Evolutionary conservation across 2,329 filamentous ascomycete genomes (phyloP).

Genomic region (Byssochlamys sp.): DNA sequence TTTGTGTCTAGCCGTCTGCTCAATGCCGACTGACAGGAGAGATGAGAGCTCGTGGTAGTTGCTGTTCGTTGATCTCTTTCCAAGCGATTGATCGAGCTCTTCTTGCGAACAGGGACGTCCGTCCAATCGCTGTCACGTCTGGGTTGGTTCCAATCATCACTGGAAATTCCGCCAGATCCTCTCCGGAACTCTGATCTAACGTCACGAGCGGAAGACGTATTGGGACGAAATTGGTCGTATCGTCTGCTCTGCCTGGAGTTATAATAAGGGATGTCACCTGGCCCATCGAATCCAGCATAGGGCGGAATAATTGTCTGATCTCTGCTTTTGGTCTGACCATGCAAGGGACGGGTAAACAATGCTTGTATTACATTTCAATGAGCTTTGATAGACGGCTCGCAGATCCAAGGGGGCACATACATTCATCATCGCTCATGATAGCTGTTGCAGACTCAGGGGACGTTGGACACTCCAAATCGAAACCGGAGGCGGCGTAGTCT

Average conservation of each 20-base stretch:
- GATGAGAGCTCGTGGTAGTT: background rate
- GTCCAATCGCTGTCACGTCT: background rate
- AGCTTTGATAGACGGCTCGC: background rate
- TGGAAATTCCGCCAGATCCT: background rate
- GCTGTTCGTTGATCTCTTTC: background rate
- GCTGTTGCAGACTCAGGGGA: slow-evolving; percentile 1
- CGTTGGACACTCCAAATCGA: background rate
- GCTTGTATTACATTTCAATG: background rate
- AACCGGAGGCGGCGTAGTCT: background rate
- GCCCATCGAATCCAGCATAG: background rate
- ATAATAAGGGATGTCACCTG: background rate
- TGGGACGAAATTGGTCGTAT: background rate
- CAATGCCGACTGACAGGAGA: background rate
- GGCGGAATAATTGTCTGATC: background rate
- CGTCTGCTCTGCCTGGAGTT: background rate
- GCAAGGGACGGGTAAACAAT: background rate
- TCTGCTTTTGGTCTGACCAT: background rate
- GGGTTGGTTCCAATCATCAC: background rate
- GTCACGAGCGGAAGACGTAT: background rate
- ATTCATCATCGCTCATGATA: background rate
- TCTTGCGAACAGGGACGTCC: background rate
- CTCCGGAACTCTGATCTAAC: background rate
- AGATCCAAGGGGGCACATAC: background rate
- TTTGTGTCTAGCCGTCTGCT: background rate
- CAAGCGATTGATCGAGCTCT: background rate